phyloP scores from a whole-genome alignment of 306 rosid genomes.

The Vicia faba region DNA sequence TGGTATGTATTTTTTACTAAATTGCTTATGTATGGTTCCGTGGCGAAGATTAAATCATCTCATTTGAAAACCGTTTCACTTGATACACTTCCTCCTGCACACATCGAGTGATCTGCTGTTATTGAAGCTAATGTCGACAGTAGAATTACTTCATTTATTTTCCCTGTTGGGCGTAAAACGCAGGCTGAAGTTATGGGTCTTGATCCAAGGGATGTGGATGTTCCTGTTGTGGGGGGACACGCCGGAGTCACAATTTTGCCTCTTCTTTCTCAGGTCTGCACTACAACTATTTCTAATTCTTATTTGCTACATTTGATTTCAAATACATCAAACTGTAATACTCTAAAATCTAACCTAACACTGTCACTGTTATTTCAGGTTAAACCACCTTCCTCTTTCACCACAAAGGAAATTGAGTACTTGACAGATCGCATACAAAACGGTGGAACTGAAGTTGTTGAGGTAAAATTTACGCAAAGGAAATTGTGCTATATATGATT shows the following conservation, averaged over 20 bases:
- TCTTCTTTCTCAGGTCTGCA: conserved; percentile 87
- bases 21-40: too few species aligned
- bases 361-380: conserved; percentile 52
- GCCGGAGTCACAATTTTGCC: conserved; percentile 94
- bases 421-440: conserved; percentile 92
- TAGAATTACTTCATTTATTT: conserved; percentile 1
- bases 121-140: too few species aligned
- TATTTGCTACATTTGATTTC: conserved; percentile 23
- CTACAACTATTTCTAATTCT: conserved; percentile 11
- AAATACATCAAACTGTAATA: background rate
- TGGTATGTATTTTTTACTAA: conserved; percentile 56
- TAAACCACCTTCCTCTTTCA: conserved; percentile 78
- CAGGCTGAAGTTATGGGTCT: conserved; percentile 90
- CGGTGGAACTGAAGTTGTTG: conserved; percentile 98
- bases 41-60: too few species aligned
- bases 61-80: too few species aligned
- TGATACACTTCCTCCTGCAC: too few species aligned
- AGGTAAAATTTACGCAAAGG: conserved; percentile 52
- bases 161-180: conserved; percentile 12
- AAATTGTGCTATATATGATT: conserved; percentile 16
- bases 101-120: too few species aligned
- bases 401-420: conserved; percentile 64
- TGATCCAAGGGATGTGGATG: conserved; percentile 92
- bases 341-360: conserved; percentile 8
- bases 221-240: conserved; percentile 96